phyloP scores from a whole-genome alignment of 768 basidiomycete genomes.

The Cystobasidium onofrii region DNA sequence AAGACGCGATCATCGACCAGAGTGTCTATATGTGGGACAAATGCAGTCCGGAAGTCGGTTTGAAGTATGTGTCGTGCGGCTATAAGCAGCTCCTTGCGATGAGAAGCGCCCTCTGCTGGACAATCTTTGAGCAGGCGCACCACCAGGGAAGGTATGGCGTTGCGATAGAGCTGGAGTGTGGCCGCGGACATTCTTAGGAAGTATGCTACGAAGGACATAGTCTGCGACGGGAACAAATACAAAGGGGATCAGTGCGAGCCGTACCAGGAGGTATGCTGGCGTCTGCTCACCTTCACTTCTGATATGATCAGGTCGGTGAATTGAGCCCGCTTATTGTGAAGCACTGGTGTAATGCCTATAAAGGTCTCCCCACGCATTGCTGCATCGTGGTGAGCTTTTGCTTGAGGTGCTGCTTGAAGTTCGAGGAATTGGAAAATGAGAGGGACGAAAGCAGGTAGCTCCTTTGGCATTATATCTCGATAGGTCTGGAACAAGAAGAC shows the following conservation, averaged over 20 bases:
- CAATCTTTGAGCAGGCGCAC: slow-evolving; percentile 89
- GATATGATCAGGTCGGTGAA: slow-evolving; percentile 31
- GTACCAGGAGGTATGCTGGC: neutral
- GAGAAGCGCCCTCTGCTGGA: slow-evolving; percentile 69
- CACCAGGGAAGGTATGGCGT: slow-evolving; percentile 68
- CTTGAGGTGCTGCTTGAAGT: slow-evolving; percentile 74
- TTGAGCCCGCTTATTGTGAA: slow-evolving; percentile 59
- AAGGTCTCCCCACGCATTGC: slow-evolving; percentile 66
- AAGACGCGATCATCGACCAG: slow-evolving; percentile 83
- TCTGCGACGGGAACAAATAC: slow-evolving; percentile 53
- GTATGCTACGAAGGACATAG: slow-evolving; percentile 85
- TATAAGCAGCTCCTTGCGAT: slow-evolving; percentile 82
- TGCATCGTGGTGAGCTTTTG: slow-evolving; percentile 63
- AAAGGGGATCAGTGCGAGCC: slow-evolving; percentile 54
- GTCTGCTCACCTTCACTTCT: slow-evolving; percentile 16
- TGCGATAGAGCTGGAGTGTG: slow-evolving; percentile 65
- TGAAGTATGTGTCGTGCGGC: slow-evolving; percentile 82
- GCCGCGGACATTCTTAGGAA: slow-evolving; percentile 63
- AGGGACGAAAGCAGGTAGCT: slow-evolving; percentile 62
- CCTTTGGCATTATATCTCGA: slow-evolving; percentile 56
- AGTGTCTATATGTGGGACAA: slow-evolving; percentile 75
- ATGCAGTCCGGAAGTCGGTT: slow-evolving; percentile 65
- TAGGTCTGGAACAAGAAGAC: slow-evolving; percentile 82
- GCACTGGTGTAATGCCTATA: slow-evolving; percentile 70
- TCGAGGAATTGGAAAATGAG: slow-evolving; percentile 63